Evolutionary conservation across 176 grass and related monocot species (phyloP).

Genomic region (Juncus inflexus): DNA sequence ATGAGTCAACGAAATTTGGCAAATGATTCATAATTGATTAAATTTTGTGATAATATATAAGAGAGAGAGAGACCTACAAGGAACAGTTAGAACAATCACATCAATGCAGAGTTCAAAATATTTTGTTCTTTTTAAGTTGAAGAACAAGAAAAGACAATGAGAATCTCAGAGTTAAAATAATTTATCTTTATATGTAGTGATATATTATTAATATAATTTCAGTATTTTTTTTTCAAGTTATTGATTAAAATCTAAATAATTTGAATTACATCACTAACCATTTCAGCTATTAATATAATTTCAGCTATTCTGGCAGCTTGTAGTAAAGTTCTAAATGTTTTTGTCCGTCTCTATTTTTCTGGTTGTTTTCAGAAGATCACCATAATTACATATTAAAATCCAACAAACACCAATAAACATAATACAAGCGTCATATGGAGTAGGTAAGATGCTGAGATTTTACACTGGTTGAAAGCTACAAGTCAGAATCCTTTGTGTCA

Average conservation of each 20-base stretch:
- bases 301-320: no score
- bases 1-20: neutral
- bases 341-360: no score
- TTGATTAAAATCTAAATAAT: no score
- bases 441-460: conserved; percentile 32
- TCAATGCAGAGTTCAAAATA: neutral
- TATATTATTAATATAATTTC: no score
- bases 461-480: conserved; percentile 22
- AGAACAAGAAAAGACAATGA: neutral
- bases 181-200: no score
- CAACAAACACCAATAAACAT: conserved; percentile 11
- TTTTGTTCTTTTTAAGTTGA: neutral
- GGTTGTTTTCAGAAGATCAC: neutral
- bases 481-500: no score
- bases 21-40: neutral
- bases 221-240: no score
- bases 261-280: no score
- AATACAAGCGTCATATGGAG: conserved; percentile 20
- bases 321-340: no score
- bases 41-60: conserved; percentile 17
- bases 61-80: conserved; percentile 1
- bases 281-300: no score
- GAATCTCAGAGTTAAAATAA: no score
- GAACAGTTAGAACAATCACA: neutral
- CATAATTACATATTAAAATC: conserved; percentile 3